phyloP scores from a whole-genome alignment of 331 rosid genomes.

The Arachis monticola region DNA sequence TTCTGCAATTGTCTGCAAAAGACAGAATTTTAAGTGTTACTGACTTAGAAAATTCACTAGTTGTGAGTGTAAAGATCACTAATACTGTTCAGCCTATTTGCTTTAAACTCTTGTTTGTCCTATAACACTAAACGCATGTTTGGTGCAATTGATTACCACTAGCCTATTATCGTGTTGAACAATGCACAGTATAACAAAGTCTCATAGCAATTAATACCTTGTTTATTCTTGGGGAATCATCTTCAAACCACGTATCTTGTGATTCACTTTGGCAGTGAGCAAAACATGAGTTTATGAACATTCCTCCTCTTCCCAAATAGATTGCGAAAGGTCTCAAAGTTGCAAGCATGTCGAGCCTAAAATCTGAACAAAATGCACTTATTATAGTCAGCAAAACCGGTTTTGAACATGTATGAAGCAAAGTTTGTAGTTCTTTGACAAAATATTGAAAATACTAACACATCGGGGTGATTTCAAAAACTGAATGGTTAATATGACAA shows the following conservation, averaged over 20 bases:
- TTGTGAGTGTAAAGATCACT: not conserved
- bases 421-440: too few relatives aligned
- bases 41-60: not conserved
- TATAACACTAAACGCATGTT: not conserved
- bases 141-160: constrained; percentile 8
- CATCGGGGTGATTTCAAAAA: too few relatives aligned
- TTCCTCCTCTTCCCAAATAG: too few relatives aligned
- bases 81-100: not conserved
- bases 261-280: too few relatives aligned
- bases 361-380: too few relatives aligned
- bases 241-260: constrained; percentile 7
- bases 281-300: too few relatives aligned
- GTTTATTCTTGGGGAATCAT: constrained; percentile 73
- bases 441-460: too few relatives aligned
- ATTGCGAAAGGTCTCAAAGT: too few relatives aligned
- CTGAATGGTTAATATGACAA: too few relatives aligned
- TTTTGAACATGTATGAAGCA: too few relatives aligned
- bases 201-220: constrained; percentile 53
- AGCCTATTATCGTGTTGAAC: not conserved
- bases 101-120: constrained; percentile 1
- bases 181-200: not conserved
- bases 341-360: too few relatives aligned
- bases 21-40: constrained; percentile 3
- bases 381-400: too few relatives aligned
- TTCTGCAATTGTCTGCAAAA: constrained; percentile 83